Conservation (phyloP, 768 basidiomycete species). For the Rhodosporidiobolus sp. region DNA sequence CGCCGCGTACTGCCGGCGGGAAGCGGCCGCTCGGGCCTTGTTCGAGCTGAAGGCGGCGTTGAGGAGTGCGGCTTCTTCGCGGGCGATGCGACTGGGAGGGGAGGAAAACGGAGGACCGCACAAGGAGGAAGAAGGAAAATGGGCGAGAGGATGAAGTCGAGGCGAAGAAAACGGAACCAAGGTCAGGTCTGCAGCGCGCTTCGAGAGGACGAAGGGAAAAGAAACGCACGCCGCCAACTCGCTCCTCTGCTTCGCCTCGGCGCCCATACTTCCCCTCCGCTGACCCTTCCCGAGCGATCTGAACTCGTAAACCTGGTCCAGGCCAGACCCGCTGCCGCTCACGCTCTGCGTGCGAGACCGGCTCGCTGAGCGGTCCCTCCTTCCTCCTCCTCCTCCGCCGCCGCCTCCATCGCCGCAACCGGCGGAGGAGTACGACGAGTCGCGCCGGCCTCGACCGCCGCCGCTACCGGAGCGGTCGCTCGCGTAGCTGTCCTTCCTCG, state of each 20-base stretch:
- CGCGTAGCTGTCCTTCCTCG: neutral
- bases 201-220: too few species aligned
- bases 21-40: neutral
- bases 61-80: constrained; percentile 29
- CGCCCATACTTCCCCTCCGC: neutral
- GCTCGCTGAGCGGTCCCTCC: neutral
- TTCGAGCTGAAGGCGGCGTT: constrained; percentile 4
- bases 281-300: constrained; percentile 16
- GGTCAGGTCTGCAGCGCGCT: neutral
- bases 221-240: constrained; percentile 17
- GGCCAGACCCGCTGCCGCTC: neutral
- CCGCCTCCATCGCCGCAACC: neutral
- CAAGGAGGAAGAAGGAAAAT: neutral
- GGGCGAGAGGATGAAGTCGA: too few species aligned
- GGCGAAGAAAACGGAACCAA: too few species aligned
- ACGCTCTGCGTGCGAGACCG: neutral
- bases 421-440: neutral
- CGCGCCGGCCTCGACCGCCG: too few species aligned
- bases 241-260: neutral
- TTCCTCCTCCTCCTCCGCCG: neutral
- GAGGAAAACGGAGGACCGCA: neutral
- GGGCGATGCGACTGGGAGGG: constrained; percentile 10
- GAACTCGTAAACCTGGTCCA: neutral
- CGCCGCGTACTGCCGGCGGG: neutral
- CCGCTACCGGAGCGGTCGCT: neutral